Evolutionary conservation across 2,329 filamentous ascomycete genomes (phyloP), one percentile per base, ranked within the genome.

Genomic region (Myotisia sp.): DNA sequence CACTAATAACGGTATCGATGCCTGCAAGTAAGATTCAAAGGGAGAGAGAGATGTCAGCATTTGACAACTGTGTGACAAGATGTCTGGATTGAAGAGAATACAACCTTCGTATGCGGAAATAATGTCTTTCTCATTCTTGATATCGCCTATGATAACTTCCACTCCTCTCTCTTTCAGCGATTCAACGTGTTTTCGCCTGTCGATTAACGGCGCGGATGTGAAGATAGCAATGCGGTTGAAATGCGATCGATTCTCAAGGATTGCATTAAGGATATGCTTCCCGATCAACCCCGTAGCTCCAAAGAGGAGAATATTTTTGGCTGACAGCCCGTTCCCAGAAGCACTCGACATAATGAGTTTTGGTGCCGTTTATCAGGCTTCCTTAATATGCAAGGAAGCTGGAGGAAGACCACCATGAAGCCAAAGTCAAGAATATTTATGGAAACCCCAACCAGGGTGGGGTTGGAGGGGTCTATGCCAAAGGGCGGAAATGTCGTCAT

Each of bases 1-100:
- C 70, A 13, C 70, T 76, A 31, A 82, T 57, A 26, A 81, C 62
- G 0, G 76, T 80, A 50, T 81, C 74, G 44, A 76, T 67, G 31
- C 58, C 65, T 65, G 39, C 3, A 18, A 16, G 12, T 17, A 33
- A 8, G 8, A 3, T 24, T 8, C 12, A 24, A 24, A 12, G 8
- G 12, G 21, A 9, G 9, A 21, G 17, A 24, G 9, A 22, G 21
- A 12, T 29, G n/a, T 26, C 18, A 12, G 31, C n/a, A n/a, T n/a
- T n/a, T n/a, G n/a, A n/a, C n/a, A n/a, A n/a, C n/a, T 9, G 22
- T 24, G 12, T 24, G 12, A 24, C 12, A 24, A 24, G 22, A 24
- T 24, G 6, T 6, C 7, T 6, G 22, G 22, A 12, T 8, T 2
- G 22, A 12, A 12, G 22, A 2, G 8, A 24, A 24, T 24, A 9